phyloP scores from a whole-genome alignment of 2,329 filamentous ascomycete species.

The Ascochyta koolunga region DNA sequence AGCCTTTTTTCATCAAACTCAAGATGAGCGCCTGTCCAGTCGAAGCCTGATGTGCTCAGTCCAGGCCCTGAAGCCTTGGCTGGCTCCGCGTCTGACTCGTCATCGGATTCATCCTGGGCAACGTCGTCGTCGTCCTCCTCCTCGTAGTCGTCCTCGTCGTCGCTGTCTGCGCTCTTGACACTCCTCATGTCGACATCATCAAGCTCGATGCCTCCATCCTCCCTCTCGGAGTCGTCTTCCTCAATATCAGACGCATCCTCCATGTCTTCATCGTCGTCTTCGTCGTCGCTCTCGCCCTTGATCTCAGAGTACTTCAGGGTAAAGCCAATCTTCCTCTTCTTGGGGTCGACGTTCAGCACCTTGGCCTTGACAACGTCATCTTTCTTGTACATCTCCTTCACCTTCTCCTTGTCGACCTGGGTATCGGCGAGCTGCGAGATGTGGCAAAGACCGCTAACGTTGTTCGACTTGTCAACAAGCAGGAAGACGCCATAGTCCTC shows the following conservation, averaged over 20 bases:
- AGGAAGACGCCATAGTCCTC: constrained; percentile 96
- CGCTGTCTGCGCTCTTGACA: constrained; percentile 47
- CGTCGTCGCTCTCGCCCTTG: constrained; percentile 58
- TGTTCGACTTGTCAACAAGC: constrained; percentile 81
- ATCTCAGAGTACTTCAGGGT: constrained; percentile 94
- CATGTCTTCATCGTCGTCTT: constrained; percentile 48
- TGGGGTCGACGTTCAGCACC: constrained; percentile 76
- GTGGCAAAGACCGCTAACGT: constrained; percentile 93
- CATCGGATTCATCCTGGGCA: constrained; percentile 43
- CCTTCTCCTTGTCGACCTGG: constrained; percentile 80
- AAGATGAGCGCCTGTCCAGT: constrained; percentile 76
- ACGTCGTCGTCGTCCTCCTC: constrained; percentile 46
- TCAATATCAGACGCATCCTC: constrained; percentile 44
- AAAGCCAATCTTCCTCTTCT: constrained; percentile 82
- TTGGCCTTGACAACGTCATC: constrained; percentile 94
- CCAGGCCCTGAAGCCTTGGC: constrained; percentile 51
- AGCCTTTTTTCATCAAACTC: constrained; percentile 58
- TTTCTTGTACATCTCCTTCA: constrained; percentile 86
- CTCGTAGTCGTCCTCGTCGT: constrained; percentile 43
- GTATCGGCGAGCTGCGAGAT: constrained; percentile 89
- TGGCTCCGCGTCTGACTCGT: constrained; percentile 31
- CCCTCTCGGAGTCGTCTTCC: constrained; percentile 50
- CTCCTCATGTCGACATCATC: constrained; percentile 54
- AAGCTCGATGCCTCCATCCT: constrained; percentile 47
- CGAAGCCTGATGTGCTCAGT: constrained; percentile 77